Evolutionary conservation across 1,139 yeast species (phyloP).

Genomic region (Kodamaea derodonti): DNA sequence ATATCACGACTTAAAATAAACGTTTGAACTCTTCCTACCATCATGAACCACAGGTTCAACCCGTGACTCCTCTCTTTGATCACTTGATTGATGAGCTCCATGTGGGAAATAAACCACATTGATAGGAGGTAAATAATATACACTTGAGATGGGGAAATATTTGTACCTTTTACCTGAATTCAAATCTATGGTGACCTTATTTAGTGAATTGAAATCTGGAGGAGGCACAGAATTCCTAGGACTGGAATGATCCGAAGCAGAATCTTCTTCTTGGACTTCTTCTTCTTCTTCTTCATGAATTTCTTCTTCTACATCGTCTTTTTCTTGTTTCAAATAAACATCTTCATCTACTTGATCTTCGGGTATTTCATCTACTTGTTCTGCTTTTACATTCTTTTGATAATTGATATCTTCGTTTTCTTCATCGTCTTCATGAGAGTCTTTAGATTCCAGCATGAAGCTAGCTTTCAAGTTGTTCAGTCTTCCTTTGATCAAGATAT

Average conservation of each 20-base stretch:
- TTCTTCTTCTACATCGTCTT: conserved; percentile 5
- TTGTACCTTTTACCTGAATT: conserved; percentile 33
- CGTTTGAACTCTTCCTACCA: conserved; percentile 15
- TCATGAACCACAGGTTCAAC: conserved; percentile 7
- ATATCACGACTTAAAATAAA: conserved; percentile 16
- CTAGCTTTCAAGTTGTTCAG: conserved; percentile 12
- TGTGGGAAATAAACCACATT: conserved; percentile 61
- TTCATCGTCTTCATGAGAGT: conserved; percentile 3
- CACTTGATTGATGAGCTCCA: conserved; percentile 44
- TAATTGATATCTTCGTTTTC: conserved; percentile 2
- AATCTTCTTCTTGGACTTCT: conserved; percentile 1
- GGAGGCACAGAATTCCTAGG: conserved; percentile 5
- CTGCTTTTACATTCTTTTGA: conserved; percentile 5
- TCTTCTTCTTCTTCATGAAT: conserved; percentile 2
- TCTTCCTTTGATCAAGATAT: conserved; percentile 33
- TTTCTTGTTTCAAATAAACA: neutral
- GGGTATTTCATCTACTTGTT: conserved; percentile 1
- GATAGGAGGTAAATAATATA: conserved; percentile 56
- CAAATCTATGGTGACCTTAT: conserved; percentile 10
- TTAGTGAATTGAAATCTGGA: conserved; percentile 9
- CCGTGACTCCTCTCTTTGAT: conserved; percentile 8
- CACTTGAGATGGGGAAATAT: conserved; percentile 54
- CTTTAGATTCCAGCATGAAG: conserved; percentile 10
- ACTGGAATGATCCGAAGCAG: conserved; percentile 1
- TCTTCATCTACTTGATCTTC: neutral